Base-by-base conservation (phyloP, 805 yeast species). In the Monosporozyma solicola region DNA sequence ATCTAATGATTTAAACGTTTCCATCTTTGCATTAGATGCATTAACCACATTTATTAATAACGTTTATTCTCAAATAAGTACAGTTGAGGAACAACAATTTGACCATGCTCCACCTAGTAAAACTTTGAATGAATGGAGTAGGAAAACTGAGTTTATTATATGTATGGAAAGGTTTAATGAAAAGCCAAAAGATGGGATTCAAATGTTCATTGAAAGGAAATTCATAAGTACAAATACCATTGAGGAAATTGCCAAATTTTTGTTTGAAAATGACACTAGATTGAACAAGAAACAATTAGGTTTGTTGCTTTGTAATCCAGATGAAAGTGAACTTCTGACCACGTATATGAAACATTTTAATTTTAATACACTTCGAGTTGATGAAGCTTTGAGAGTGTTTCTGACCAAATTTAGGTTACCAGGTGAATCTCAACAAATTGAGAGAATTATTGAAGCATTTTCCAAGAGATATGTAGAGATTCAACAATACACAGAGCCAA, bases 351-450 rank as follows among this genome's bases (percentile, higher is more conserved):
- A 74, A 1, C 68, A 81, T 52, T 85, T 92, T 66, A 92, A 91
- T 53, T 91, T 91, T 64, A 72, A 75, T 35, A 85, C 80, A 16
- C 73, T 86, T 59, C 76, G 98, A 62, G 91, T 95, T 2, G 99
- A 94, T 68, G 97, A 92, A 69, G 97, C 97, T 0, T 73, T 94
- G 51, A 78, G 99, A 61, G 76, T 87, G 51, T 68, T 94, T 55
- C 74, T 95, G 59, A 85, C 87, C 53, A 80, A 86, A 24, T 92
- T 94, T 65, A 80, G 99, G 66, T 76, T 94, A 50, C 98, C 98
- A 1, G 99, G 99, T 55, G 99, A 94, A 71, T 86, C 97, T 0
- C 98, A 90, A 64, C 97, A 89, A 68, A 94, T 94, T 65, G 99
- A 94, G 67, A 78, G 97, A 62, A 80, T 92, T 13, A 85, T 94